Base-by-base conservation (phyloP, 2,329 filamentous ascomycete species). In the Arthrobotrys musiformis region DNA sequence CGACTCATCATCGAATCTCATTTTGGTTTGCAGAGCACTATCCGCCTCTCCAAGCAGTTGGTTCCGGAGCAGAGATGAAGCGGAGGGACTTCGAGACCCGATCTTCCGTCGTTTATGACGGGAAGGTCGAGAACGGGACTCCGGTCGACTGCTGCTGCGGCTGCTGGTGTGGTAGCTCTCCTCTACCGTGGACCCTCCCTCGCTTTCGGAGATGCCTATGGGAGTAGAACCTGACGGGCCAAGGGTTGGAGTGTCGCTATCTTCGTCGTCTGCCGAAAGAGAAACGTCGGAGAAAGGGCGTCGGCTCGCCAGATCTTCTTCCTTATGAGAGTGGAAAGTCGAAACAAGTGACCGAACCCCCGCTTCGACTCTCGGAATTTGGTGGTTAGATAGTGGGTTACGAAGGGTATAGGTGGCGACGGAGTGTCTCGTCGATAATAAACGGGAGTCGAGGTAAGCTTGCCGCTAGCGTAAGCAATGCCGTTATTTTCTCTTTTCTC, bases 1-100 rank as follows among this genome's bases (percentile, higher is more conserved):
- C 70, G 70, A 76, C 17, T 69, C 70, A 76, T 76, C 70, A 48
- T 76, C 70, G 56, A 76, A 76, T 60, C 70, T 69, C 70, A 76
- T 76, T 30, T 69, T 76, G 56, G 54, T 40, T 50, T 33, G 37
- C 48, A 64, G 42, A 33, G 70, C 70, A 64, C 56, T 76, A 40
- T 69, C 70, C 46, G 70, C 70, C 56, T 76, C 70, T 40, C 70
- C 70, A 28, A 69, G 63, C 63, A 76, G 70, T 56, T 76, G 70
- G 48, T 62, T 76, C 56, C 70, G 70, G 70, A 76, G 63, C 19
- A 76, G 56, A 60, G 70, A 76, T 69, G 70, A 76, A 50, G 70
- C 70, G 58, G 70, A 76, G 58, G 70, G 63, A 61, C 70, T 76
- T 68, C 70, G 63, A 62, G 70, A 76, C 46, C 70, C 70, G 70